Base-by-base conservation (phyloP, 768 basidiomycete species). In the Tulasnella sp. region DNA sequence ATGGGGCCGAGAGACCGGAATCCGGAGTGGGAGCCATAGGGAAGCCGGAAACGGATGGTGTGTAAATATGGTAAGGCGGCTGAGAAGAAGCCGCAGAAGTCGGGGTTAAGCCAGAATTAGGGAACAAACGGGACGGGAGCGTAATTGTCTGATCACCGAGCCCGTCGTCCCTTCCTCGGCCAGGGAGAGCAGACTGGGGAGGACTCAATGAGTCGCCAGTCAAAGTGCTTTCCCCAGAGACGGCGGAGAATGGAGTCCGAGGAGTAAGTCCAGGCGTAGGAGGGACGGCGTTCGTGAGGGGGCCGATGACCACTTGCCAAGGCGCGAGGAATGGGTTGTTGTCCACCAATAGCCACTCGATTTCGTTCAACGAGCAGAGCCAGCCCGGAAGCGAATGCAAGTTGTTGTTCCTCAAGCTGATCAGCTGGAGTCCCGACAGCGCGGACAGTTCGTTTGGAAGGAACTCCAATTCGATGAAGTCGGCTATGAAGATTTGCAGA, bases 241-340 rank as follows among this genome's bases (percentile, higher is more conserved):
- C 68, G 42, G 80, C 75, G 56, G 76, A 36, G 76, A 77, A 76
- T 10, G 80, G 76, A 14, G 76, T 77, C n/a, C 39, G 48, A 34
- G 76, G 76, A 18, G 76, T 58, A 16, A 36, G 58, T 38, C 31
- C 62, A 36, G 76, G 48, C 27, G 76, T 77, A 21, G 76, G 91
- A 76, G 91, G 88, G 3, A 79, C 38, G 6, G 78, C 68, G 21
- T 74, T 73, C 12, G 96, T 87, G 73, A 98, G 87, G 0, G 96
- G 95, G 79, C 93, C 93, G 36, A 98, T 91, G 76, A 99, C 88
- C 42, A 94, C 92, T 83, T 92, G 91, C 95, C 96, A 98, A 1
- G 95, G 94, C 10, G 94, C 94, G 82, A 94, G 94, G 86, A 99
- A 98, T 10, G 97, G 96, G 84, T 99, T 99, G 24, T 92, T 93